These are phyloP conservation scores for Xylaria sp. DNA, from an alignment of 2,329 filamentous ascomycete genomes.

Conservation along the genomic window DNA sequence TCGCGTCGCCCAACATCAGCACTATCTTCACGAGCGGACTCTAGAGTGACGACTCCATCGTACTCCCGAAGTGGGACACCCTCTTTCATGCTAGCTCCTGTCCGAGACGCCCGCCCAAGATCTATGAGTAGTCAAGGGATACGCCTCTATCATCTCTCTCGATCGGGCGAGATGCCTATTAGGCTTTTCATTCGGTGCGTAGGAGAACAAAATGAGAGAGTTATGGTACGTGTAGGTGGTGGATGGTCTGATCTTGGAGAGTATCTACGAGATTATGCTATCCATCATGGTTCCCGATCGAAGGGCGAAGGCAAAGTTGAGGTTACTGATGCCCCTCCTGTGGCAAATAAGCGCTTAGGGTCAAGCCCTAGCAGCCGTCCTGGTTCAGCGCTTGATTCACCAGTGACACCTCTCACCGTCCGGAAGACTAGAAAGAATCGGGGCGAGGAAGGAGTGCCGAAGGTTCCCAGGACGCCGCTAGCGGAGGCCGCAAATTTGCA, in stretches of 20 bases:
- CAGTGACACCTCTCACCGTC: conserved; percentile 62
- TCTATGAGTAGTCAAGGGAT: conserved; percentile 74
- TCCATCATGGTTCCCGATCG: conserved; percentile 84
- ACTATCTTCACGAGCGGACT: conserved; percentile 57
- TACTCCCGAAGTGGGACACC: conserved; percentile 69
- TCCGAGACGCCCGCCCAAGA: conserved; percentile 61
- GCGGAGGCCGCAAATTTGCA: conserved; percentile 43
- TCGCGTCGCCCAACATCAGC: conserved; percentile 62
- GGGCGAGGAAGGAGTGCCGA: conserved; percentile 52
- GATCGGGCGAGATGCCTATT: conserved; percentile 85
- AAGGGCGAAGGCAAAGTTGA: conserved; percentile 66
- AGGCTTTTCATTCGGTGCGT: conserved; percentile 95
- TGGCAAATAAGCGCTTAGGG: conserved; percentile 48
- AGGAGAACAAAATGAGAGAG: conserved; percentile 87
- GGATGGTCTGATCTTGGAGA: conserved; percentile 98
- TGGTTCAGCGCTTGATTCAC: conserved; percentile 53
- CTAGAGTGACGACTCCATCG: conserved; percentile 66
- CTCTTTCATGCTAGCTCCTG: conserved; percentile 75
- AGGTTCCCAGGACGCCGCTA: conserved; percentile 58
- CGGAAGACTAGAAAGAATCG: conserved; percentile 65
- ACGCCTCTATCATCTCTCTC: conserved; percentile 90
- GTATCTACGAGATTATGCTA: conserved; percentile 92
- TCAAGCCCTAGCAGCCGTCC: conserved; percentile 59
- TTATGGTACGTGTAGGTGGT: conserved; percentile 97
- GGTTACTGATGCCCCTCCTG: conserved; percentile 62